Evolutionary conservation across 306 rosid genomes (phyloP).

Genomic region (Erythrophleum fordii): DNA sequence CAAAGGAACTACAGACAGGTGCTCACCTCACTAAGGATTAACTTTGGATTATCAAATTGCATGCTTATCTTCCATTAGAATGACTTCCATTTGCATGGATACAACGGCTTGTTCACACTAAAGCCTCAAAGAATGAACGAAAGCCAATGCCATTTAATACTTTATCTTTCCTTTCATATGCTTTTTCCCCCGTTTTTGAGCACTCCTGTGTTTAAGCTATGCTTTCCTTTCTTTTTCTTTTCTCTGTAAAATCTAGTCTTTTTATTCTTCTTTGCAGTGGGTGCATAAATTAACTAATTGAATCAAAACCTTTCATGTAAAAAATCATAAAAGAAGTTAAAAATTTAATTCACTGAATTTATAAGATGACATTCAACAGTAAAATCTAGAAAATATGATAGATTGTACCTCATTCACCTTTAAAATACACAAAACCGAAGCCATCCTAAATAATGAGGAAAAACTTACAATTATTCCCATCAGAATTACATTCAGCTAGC

Average conservation of each 20-base stretch:
- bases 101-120: neutral
- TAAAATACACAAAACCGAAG: neutral
- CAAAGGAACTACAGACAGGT: neutral
- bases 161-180: too few species aligned
- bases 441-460: neutral
- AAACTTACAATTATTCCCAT: neutral
- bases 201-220: neutral
- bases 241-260: neutral
- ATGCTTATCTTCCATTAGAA: neutral
- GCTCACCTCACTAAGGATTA: neutral
- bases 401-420: neutral
- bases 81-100: neutral
- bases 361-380: neutral
- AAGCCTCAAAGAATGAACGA: neutral
- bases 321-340: neutral
- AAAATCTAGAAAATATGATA: neutral
- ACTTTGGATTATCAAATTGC: neutral
- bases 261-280: too few species aligned
- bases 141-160: neutral
- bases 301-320: neutral
- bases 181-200: too few species aligned
- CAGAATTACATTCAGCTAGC: neutral
- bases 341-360: neutral
- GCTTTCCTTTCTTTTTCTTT: neutral
- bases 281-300: neutral